Evolutionary conservation across 164 flowering plant genomes (phyloP), one percentile per base, ranked within the genome.

Genomic region (Chimonanthus salicifolius): DNA sequence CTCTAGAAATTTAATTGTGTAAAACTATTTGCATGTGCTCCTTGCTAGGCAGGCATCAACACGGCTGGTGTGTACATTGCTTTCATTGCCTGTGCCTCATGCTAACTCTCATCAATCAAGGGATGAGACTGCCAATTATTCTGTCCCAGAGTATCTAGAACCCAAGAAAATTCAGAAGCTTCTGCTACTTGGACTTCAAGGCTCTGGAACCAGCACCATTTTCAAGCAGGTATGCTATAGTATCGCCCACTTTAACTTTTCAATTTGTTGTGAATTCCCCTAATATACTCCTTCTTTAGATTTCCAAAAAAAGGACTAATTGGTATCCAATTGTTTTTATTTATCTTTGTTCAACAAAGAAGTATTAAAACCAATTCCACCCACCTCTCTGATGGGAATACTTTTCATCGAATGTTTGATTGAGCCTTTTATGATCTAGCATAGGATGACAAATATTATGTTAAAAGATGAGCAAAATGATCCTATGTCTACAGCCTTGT

Each of bases 141-240:
- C 90, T 64, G 85, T 89, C 60, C 97, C 97, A 65, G 90, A 82
- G 68, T 90, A 87, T 84, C 80, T 87, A 2, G 95, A 90, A 73
- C 87, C 81, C 70, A 90, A 82, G 79, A 88, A 74, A 71, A 65
- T 85, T 75, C 97, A 90, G 77, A 91, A 89, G 82, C 94, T 93
- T 80, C 89, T 93, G 48, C 86, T 93, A 51, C 87, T 93, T 74
- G 98, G 98, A 45, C 85, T 83, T 76, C 84, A 82, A 70, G 93
- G 94, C 68, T 87, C 95, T 75, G 98, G 98, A 78, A 93, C 95
- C 69, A 91, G 98, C 82, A 93, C 98, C 44, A 90, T 93, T 65
- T 91, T 89, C 77, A 93, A 93, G 87, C 98, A 93, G 95, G 98
- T 91, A 77, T 33, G 21, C 48, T 46, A 54, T 74, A 15, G 51